Conservation (phyloP, 345 rosid genomes). For the Eucalyptus fibrosa region DNA sequence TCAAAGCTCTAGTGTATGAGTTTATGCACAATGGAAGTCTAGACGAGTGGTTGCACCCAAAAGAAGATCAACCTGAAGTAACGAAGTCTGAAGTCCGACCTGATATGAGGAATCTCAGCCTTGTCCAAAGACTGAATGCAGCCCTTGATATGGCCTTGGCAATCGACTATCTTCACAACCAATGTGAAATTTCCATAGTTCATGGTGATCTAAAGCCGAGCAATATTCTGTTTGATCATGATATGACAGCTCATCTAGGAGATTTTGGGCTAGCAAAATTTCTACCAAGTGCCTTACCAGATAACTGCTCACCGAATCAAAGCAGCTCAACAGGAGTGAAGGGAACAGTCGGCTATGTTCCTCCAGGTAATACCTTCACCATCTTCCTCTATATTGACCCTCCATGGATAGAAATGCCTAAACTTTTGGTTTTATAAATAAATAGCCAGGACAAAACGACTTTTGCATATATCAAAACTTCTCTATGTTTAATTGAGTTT, state of each 20-base stretch:
- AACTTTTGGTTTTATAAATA: not conserved
- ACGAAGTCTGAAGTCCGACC: not conserved
- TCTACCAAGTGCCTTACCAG: not conserved
- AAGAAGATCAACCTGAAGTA: not conserved
- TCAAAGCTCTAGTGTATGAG: slow-evolving; percentile 6
- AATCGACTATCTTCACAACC: slow-evolving; percentile 5
- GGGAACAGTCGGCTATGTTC: slow-evolving; percentile 32
- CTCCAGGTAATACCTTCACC: slow-evolving; percentile 12
- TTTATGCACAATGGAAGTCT: slow-evolving; percentile 7
- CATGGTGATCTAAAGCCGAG: slow-evolving; percentile 7
- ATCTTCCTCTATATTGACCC: not conserved
- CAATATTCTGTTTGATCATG: slow-evolving; percentile 2
- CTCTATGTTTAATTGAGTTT: not conserved
- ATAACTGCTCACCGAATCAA: not conserved
- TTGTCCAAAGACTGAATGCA: not conserved
- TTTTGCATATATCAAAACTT: not conserved
- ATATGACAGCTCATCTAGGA: not conserved
- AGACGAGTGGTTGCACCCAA: not conserved
- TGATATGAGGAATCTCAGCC: not conserved
- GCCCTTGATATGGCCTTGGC: not conserved
- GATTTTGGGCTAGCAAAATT: slow-evolving; percentile 6
- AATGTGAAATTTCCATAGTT: not conserved
- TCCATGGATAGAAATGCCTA: not conserved
- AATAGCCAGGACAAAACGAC: not conserved
- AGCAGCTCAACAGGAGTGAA: slow-evolving; percentile 17